Conservation (phyloP, 257 asterid genomes). For the Solanum infundibuliforme region DNA sequence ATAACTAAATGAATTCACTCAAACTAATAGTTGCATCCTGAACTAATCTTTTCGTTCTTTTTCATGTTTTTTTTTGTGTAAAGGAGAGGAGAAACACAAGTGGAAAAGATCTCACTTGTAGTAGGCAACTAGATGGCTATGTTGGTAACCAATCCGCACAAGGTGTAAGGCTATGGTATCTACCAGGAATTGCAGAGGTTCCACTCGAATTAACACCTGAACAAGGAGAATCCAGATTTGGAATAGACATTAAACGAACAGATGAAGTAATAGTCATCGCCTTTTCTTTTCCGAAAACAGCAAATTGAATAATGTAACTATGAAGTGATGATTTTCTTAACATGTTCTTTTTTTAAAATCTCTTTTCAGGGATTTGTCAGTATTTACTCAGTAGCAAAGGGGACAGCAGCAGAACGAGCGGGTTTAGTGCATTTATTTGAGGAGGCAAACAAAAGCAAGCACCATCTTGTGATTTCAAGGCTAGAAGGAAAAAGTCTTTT, state of each 20-base stretch:
- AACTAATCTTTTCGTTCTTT: not conserved
- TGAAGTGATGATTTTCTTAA: not conserved
- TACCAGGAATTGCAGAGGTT: conserved; percentile 35
- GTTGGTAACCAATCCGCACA: conserved; percentile 11
- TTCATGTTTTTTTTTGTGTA: not conserved
- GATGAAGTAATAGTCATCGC: conserved; percentile 31
- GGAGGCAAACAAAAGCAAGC: conserved; percentile 19
- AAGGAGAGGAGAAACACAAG: conserved; percentile 16
- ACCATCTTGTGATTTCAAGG: conserved; percentile 37
- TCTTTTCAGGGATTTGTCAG: conserved; percentile 28
- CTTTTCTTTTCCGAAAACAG: not conserved
- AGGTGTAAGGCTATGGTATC: conserved; percentile 41
- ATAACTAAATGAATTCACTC: not conserved
- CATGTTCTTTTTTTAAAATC: not conserved
- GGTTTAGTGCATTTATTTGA: conserved; percentile 31
- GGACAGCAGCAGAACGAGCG: conserved; percentile 43
- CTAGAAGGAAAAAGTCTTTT: conserved; percentile 44
- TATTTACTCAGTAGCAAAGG: conserved; percentile 23
- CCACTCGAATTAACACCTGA: conserved; percentile 19
- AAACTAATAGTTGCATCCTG: not conserved
- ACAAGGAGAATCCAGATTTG: conserved; percentile 35
- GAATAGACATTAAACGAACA: conserved; percentile 31
- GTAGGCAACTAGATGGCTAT: conserved; percentile 18
- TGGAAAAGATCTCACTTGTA: conserved; percentile 17
- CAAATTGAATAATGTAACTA: not conserved